Evolutionary conservation across 2,329 filamentous ascomycete species (phyloP), one percentile per base, ranked within the genome.

Genomic region (Aspergillus candidus): DNA sequence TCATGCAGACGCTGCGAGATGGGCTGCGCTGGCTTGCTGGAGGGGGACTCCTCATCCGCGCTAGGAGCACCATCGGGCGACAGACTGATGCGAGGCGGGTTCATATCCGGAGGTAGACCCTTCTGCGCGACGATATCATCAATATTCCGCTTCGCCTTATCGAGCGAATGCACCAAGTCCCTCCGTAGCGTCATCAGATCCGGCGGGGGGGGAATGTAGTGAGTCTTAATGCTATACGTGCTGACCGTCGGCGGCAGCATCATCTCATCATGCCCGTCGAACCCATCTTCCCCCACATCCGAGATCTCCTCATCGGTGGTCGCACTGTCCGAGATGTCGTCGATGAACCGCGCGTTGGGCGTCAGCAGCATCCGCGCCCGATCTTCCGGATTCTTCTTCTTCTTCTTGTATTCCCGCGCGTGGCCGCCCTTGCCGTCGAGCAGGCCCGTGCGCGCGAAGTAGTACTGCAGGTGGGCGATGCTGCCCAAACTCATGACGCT

Each of bases 221-320:
- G 87, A 48, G 88, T 84, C 55, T 86, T 84, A 59, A 89, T 82
- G 53, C 87, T 89, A 67, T 97, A 98, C 3, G 93, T 98, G 75
- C 90, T 96, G 33, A 91, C 88, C 0, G 93, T 98, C 0, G 93
- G 93, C n/a, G 93, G 91, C 3, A 96, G 80, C 81, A 98, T 91
- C 48, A 84, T 78, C 27, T 81, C 78, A 47, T 88, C 86, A 7
- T 72, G 71, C 17, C 73, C 70, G n/a, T 76, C 73, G 14, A 38
- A 41, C 14, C 88, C 86, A 11, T 72, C 72, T 15, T 73, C 70
- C n/a, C 75, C 74, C 11, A 71, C 75, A 6, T 69, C 69, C 8
- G 53, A 46, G 40, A 48, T 52, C 6, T 53, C 47, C 35, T 62
- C 62, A 10, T 68, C 65, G 29, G 75, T 69, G 11, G 75, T 69